A percentile compares a stretch with the other conserved stretches of the same genome.
These are phyloP conservation scores for Mortierella polycephala DNA, from an alignment of 371 early-diverging fungal species.

Conservation along the genomic window DNA sequence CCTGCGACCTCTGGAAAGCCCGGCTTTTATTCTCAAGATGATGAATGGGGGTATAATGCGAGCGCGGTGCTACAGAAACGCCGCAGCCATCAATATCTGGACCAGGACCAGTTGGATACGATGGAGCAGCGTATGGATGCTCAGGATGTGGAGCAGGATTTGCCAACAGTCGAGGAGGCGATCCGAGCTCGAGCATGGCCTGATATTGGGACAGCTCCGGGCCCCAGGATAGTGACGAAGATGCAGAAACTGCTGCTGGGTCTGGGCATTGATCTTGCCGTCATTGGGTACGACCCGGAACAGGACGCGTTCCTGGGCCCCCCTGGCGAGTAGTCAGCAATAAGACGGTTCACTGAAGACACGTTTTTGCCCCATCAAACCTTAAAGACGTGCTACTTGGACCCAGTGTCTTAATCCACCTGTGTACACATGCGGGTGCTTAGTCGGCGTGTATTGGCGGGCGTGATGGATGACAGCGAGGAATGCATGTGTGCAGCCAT, in stretches of 20 bases:
- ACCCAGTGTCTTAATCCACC: too few relatives aligned
- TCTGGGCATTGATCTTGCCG: slow-evolving; percentile 26
- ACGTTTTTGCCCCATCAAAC: slow-evolving; percentile 30
- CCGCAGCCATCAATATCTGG: background rate
- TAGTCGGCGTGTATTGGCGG: background rate
- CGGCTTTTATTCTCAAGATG: background rate
- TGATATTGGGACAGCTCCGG: background rate
- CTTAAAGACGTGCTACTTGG: slow-evolving; percentile 2
- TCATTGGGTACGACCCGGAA: slow-evolving; percentile 38
- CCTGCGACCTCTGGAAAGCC: background rate
- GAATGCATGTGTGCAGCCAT: slow-evolving; percentile 7
- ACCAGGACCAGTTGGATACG: slow-evolving; percentile 10
- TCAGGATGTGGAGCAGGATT: slow-evolving; percentile 36
- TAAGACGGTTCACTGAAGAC: too few relatives aligned
- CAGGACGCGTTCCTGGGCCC: slow-evolving; percentile 28
- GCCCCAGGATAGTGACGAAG: slow-evolving; percentile 15
- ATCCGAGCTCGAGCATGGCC: slow-evolving; percentile 10
- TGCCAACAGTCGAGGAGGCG: slow-evolving; percentile 51
- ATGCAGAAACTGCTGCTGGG: slow-evolving; percentile 35
- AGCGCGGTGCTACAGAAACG: background rate
- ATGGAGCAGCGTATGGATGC: slow-evolving; percentile 29
- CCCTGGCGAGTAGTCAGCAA: background rate
- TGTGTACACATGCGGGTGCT: background rate
- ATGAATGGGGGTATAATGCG: background rate
- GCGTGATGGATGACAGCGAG: background rate